Evolutionary conservation across 2,329 filamentous ascomycete genomes (phyloP), one percentile per base, ranked within the genome.

Genomic region (Fusarium sublunatum): DNA sequence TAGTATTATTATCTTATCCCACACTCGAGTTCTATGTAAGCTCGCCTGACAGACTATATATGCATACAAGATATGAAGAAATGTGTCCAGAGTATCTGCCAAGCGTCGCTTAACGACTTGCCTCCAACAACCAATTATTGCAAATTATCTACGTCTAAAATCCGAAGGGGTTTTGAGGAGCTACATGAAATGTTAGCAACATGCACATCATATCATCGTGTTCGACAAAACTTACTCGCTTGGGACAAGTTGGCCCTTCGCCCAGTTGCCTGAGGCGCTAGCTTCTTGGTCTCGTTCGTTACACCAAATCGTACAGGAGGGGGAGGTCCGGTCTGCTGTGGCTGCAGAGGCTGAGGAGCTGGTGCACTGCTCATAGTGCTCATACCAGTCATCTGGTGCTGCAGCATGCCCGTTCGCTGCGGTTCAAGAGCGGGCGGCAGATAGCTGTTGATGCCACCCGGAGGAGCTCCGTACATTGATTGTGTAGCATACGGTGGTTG

Each of bases 241-340:
- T 96, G 91, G 48, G 91, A 85, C 68, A 99, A 83, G 76, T 98
- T 97, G 53, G 95, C 95, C 81, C 91, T 88, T 70, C 91, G 83
- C 64, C 95, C 95, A 7, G 95, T 99, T 26, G 92, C 85, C 79
- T 98, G 95, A 28, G 93, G 88, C 59, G 86, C 83, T 70, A 98
- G 79, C 76, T 91, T 95, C 78, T 93, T 92, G 28, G 87, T 81
- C 44, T 88, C 86, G 26, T 83, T 81, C 54, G 86, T 83, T 32
- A 96, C 88, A 35, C 95, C 95, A 75, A 99, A 99, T 58, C 92
- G 87, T 15, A 99, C 89, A 24, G 92, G 88, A 41, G 95, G 95
- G 19, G 94, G 83, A 7, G 95, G 95, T 1, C 81, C 83, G 34
- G 81, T 86, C 67, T 81, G 78, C 62, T 83, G 77, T 41, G 81